These are phyloP conservation scores for Claviceps fusiformis DNA, from an alignment of 2,329 filamentous ascomycete species.

Conservation along the genomic window DNA sequence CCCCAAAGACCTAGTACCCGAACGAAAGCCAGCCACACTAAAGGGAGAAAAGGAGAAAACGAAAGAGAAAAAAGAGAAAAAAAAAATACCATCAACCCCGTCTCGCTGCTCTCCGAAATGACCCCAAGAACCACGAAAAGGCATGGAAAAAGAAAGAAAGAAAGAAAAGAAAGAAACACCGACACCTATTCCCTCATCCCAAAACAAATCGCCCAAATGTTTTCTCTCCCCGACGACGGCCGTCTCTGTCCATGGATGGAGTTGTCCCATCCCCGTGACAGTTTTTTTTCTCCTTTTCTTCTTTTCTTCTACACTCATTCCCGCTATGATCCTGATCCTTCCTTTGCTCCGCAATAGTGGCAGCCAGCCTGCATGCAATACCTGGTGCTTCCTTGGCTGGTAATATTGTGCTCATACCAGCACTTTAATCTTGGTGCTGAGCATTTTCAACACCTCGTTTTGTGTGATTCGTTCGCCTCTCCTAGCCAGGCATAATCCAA, in stretches of 20 bases:
- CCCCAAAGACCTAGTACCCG: not conserved
- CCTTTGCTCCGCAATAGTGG: not conserved
- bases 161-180: too few relatives aligned
- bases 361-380: not conserved
- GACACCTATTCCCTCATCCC: not conserved
- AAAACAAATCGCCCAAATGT: not conserved
- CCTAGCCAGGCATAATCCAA: not conserved
- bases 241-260: not conserved
- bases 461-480: not conserved
- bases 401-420: not conserved
- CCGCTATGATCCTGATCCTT: not conserved
- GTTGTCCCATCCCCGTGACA: not conserved
- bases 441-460: not conserved
- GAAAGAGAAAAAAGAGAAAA: not conserved
- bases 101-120: not conserved
- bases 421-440: not conserved
- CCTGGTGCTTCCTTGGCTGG: not conserved
- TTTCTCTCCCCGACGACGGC: not conserved
- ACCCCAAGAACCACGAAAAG: constrained; percentile 1
- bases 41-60: not conserved
- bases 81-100: not conserved
- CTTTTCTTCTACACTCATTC: not conserved
- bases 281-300: not conserved
- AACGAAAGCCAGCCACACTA: not conserved
- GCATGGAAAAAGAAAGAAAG: too few relatives aligned